Percentiles rank a stretch among this genome's conserved stretches.
Evolutionary conservation across 768 basidiomycete species (phyloP).

Genomic region (Russula virescens): DNA sequence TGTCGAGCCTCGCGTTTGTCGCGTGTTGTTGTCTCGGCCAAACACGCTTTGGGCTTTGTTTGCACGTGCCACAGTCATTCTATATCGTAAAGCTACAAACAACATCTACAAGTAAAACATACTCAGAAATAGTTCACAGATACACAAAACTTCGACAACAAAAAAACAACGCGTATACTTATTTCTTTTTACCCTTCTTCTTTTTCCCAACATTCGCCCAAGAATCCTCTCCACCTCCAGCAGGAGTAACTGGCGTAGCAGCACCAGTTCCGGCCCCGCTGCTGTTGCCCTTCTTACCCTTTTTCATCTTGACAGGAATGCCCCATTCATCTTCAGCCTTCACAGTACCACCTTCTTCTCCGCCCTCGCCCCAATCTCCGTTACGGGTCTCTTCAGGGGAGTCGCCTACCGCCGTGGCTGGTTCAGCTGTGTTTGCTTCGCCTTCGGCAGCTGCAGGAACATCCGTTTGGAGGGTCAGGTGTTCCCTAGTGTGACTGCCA

Average conservation of each 20-base stretch:
- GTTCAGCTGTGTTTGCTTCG: background rate
- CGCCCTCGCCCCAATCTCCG: constrained; percentile 6
- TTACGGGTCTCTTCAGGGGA: constrained; percentile 12
- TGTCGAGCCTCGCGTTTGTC: constrained; percentile 12
- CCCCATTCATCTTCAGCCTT: constrained; percentile 3
- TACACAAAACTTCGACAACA: too few relatives aligned
- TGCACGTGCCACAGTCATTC: too few relatives aligned
- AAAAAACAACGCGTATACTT: too few relatives aligned
- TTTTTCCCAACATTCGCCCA: background rate
- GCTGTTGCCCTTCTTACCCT: constrained; percentile 13
- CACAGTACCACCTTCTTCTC: background rate
- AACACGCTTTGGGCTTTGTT: background rate
- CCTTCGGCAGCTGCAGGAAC: background rate
- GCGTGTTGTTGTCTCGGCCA: constrained; percentile 7
- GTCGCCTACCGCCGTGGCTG: background rate
- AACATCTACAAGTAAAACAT: background rate
- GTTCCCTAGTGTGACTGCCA: background rate
- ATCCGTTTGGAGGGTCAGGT: constrained; percentile 11
- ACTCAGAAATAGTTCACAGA: too few relatives aligned
- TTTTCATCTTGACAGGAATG: constrained; percentile 8
- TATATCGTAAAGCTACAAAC: too few relatives aligned
- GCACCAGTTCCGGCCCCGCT: background rate
- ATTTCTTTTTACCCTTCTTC: background rate
- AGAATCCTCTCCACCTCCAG: background rate
- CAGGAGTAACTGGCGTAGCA: background rate